Percentiles rank a stretch among this genome's conserved stretches.
Evolutionary conservation across 768 basidiomycete genomes (phyloP).

Genomic region (Pholiota microspora): DNA sequence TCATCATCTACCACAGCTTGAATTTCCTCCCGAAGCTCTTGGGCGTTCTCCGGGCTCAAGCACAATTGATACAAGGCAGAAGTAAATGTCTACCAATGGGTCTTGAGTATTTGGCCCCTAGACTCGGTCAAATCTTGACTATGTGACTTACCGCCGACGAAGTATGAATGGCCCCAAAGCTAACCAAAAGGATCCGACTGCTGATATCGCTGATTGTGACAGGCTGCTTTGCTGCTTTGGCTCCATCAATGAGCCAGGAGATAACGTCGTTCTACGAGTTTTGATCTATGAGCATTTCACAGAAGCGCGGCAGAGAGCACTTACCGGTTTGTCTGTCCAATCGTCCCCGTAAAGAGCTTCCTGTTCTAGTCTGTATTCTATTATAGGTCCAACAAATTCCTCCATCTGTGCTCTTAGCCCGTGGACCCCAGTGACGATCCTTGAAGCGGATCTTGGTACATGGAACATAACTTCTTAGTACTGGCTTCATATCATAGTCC

Average conservation of each 20-base stretch:
- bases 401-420: constrained; percentile 16
- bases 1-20: constrained; percentile 32
- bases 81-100: constrained; percentile 38
- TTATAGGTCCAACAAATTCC: constrained; percentile 25
- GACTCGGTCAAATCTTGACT: background rate
- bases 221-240: constrained; percentile 25
- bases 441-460: constrained; percentile 14
- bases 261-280: constrained; percentile 42
- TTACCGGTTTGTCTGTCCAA: constrained; percentile 29
- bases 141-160: constrained; percentile 34
- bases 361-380: constrained; percentile 24
- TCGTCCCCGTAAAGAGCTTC: constrained; percentile 21
- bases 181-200: constrained; percentile 33
- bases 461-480: too few species aligned
- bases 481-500: too few species aligned
- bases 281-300: background rate
- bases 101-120: too few species aligned
- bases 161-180: constrained; percentile 44
- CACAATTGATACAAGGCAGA: constrained; percentile 38
- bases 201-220: constrained; percentile 28
- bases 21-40: constrained; percentile 41
- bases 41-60: constrained; percentile 27
- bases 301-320: background rate
- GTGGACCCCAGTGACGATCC: constrained; percentile 15
- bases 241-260: constrained; percentile 44